Evolutionary conservation across 2,329 filamentous ascomycete genomes (phyloP), one percentile per base, ranked within the genome.

Genomic region (Peltaster fructicola): DNA sequence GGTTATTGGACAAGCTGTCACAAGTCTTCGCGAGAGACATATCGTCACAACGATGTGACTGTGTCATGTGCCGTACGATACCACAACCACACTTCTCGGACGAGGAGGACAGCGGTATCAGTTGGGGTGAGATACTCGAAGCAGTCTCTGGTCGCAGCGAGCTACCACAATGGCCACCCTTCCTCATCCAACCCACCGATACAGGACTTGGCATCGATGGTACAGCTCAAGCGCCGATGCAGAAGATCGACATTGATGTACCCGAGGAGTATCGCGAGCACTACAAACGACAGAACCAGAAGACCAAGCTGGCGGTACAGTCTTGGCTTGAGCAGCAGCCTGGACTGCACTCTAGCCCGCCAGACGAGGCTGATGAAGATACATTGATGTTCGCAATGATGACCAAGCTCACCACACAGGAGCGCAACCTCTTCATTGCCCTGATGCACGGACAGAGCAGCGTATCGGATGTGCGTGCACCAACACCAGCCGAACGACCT

Each of bases 81-180:
- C 50, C 52, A 9, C 40, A 43, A 21, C 37, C 41, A 5, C 30
- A 33, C 4, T 26, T 49, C 2, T 47, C 66, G 17, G 63, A 72
- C 17, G 65, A 74, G 9, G 41, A 53, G 23, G 52, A 63, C 33
- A 65, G 62, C 27, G 84, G 82, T 2, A 61, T 93, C 15, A 88
- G 80, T 33, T 98, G 85, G 85, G 85, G 88, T 7, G 85, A 95
- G 46, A 82, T 95, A 8, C 55, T 98, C 13, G 88, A 98, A 51
- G 73, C 84, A 45, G 82, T 92, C 8, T 88, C 81, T 35, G 85
- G 85, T 10, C 71, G 85, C 27, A 69, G 80, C 30, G 81, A 91
- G 38, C 61, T 93, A 25, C 84, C 85, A 1, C 54, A 63, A 9
- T 93, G 85, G 85, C 85, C 85, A 12, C 81, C 85, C 0, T 88